phyloP scores from a whole-genome alignment of 2,329 filamentous ascomycete genomes.

The Aureobasidium pullulans region DNA sequence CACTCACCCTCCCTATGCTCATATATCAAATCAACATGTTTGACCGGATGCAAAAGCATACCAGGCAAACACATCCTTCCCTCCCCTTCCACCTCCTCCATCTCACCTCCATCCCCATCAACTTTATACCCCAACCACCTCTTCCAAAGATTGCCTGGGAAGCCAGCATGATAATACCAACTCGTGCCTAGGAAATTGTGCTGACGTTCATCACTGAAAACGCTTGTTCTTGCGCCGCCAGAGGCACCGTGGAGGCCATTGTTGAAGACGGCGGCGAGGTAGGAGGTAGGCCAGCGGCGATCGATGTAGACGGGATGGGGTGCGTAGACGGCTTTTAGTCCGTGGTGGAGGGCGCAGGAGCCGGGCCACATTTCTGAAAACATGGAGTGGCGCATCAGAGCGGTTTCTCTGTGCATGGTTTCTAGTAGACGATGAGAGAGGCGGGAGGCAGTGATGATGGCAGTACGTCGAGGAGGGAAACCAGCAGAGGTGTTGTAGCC shows the following conservation, averaged over 20 bases:
- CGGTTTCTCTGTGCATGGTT: conserved; percentile 70
- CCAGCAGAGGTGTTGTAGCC: conserved; percentile 53
- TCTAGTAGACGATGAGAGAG: conserved; percentile 58
- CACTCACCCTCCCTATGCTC: conserved; percentile 28
- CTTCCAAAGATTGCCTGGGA: conserved; percentile 48
- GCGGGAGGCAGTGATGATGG: conserved; percentile 65
- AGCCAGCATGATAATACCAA: conserved; percentile 48
- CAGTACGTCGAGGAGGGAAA: conserved; percentile 59
- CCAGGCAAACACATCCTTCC: conserved; percentile 43
- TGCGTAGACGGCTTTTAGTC: conserved; percentile 66
- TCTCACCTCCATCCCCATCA: conserved; percentile 43
- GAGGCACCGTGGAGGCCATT: conserved; percentile 46
- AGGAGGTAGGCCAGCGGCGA: conserved; percentile 47
- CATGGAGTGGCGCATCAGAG: conserved; percentile 61
- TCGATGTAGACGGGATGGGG: conserved; percentile 53
- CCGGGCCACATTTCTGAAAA: conserved; percentile 76
- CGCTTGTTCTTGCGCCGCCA: conserved; percentile 40
- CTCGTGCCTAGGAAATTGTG: conserved; percentile 47
- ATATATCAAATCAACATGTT: conserved; percentile 42
- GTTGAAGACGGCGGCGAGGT: conserved; percentile 50
- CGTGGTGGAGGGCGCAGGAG: conserved; percentile 63
- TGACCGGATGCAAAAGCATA: conserved; percentile 44
- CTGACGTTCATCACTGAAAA: conserved; percentile 45
- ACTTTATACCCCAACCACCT: conserved; percentile 49
- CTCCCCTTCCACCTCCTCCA: conserved; percentile 37